Conservation (phyloP, 2,329 filamentous ascomycete genomes). For the Scedosporium apiospermum region DNA sequence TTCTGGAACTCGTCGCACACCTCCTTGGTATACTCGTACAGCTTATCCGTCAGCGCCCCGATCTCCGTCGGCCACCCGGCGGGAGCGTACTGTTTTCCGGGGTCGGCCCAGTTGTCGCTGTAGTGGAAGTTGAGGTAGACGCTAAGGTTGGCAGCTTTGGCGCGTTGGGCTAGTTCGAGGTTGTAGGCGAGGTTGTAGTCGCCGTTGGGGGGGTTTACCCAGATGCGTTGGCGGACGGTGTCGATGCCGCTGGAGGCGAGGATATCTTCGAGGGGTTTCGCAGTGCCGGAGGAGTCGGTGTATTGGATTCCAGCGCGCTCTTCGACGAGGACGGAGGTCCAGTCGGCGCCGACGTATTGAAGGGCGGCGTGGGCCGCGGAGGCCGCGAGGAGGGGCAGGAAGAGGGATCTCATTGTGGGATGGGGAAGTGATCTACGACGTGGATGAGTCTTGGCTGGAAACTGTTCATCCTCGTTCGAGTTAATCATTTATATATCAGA, state of each 20-base stretch:
- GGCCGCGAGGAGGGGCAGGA: not conserved
- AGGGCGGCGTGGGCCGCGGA: slow-evolving; percentile 30
- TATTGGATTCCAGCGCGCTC: slow-evolving; percentile 53
- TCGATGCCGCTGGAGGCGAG: slow-evolving; percentile 54
- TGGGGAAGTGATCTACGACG: not conserved
- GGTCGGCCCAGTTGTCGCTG: slow-evolving; percentile 64
- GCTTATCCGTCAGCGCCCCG: slow-evolving; percentile 45
- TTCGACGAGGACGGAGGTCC: slow-evolving; percentile 57
- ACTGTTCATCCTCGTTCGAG: not conserved
- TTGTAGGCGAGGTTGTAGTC: slow-evolving; percentile 64
- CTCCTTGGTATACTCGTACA: slow-evolving; percentile 61
- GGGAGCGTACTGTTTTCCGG: slow-evolving; percentile 51
- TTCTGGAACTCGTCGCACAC: slow-evolving; percentile 51
- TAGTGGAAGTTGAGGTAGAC: slow-evolving; percentile 57
- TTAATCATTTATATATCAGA: not conserved
- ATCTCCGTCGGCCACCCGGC: slow-evolving; percentile 54
- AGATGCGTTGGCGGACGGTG: slow-evolving; percentile 60
- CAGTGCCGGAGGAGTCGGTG: slow-evolving; percentile 43
- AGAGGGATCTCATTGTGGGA: not conserved
- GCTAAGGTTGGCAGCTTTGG: slow-evolving; percentile 50
- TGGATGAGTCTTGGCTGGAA: too few relatives aligned
- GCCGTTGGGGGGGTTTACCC: slow-evolving; percentile 58
- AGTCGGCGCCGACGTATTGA: slow-evolving; percentile 58
- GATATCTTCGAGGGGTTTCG: slow-evolving; percentile 52
- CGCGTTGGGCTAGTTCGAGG: slow-evolving; percentile 54